Conservation (phyloP, 208 protist species). For the Trypanosoma theileri region DNA sequence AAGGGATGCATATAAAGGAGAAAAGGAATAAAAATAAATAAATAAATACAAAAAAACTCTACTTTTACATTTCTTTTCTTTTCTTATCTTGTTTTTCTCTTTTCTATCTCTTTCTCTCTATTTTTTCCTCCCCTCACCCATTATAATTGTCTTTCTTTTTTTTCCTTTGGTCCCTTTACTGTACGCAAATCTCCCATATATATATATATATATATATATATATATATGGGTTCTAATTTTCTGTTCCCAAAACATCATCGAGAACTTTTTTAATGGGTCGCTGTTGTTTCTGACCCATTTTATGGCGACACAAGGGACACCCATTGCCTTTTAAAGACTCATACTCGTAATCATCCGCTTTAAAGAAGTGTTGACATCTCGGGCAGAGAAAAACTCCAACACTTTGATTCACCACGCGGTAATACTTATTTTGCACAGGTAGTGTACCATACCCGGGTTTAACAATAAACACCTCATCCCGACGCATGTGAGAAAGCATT, state of each 20-base stretch:
- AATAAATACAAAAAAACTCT: slow-evolving; percentile 25
- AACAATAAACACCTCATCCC: slow-evolving; percentile 90
- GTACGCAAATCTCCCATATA: not conserved
- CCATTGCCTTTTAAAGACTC: slow-evolving; percentile 85
- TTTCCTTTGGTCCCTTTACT: slow-evolving; percentile 1
- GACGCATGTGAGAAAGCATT: slow-evolving; percentile 76
- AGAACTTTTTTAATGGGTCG: slow-evolving; percentile 69
- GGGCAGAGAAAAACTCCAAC: slow-evolving; percentile 80
- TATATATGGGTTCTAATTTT: slow-evolving; percentile 6
- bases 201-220: not conserved
- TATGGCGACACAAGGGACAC: slow-evolving; percentile 90
- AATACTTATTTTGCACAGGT: slow-evolving; percentile 85
- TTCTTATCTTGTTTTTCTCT: slow-evolving; percentile 5
- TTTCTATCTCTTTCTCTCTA: slow-evolving; percentile 2
- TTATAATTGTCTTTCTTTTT: not conserved
- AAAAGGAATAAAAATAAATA: slow-evolving; percentile 12
- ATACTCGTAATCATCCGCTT: slow-evolving; percentile 87
- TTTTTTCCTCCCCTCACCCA: not conserved
- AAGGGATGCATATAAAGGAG: not conserved
- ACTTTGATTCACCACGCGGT: slow-evolving; percentile 80
- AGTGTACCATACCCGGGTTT: slow-evolving; percentile 62
- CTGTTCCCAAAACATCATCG: slow-evolving; percentile 20
- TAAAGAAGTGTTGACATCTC: slow-evolving; percentile 95
- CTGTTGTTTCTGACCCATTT: slow-evolving; percentile 54
- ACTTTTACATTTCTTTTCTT: not conserved